Conservation (phyloP, 1,284 basidiomycete species). For the Trametes versicolor region DNA sequence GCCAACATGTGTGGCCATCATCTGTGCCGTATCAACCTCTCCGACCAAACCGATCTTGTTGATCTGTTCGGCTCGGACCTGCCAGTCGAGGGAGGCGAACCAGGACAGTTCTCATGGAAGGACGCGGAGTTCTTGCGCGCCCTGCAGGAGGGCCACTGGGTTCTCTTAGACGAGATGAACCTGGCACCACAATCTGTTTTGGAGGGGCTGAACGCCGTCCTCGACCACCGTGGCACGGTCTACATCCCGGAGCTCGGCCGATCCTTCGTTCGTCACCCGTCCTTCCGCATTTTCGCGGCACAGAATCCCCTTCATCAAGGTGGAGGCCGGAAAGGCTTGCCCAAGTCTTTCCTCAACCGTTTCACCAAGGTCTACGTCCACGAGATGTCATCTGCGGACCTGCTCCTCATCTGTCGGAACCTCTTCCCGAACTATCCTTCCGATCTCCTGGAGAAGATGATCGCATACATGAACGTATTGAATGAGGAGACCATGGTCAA, state of each 20-base stretch:
- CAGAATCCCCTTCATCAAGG: constrained; percentile 98
- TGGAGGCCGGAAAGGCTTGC: constrained; percentile 96
- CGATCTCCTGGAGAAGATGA: constrained; percentile 77
- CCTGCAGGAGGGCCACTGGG: constrained; percentile 95
- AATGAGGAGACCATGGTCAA: constrained; percentile 77
- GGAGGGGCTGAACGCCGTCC: constrained; percentile 96
- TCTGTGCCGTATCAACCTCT: constrained; percentile 97
- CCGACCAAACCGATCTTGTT: constrained; percentile 97
- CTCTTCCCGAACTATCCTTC: constrained; percentile 74
- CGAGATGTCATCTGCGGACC: constrained; percentile 84
- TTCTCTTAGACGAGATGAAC: constrained; percentile 99
- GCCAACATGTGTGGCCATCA: constrained; percentile 84
- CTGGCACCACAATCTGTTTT: constrained; percentile 95
- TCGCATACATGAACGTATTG: constrained; percentile 83
- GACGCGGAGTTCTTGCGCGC: constrained; percentile 97
- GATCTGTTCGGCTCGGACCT: constrained; percentile 98
- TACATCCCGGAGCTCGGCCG: constrained; percentile 96
- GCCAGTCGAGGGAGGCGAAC: constrained; percentile 90
- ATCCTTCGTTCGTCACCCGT: constrained; percentile 88
- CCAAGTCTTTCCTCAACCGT: constrained; percentile 97
- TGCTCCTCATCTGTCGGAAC: constrained; percentile 82
- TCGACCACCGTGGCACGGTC: constrained; percentile 96
- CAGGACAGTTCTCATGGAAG: constrained; percentile 97
- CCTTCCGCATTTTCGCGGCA: constrained; percentile 97
- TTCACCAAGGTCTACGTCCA: constrained; percentile 98